Evolutionary conservation across 2,329 filamentous ascomycete genomes (phyloP).

Genomic region (Apiospora hydei): DNA sequence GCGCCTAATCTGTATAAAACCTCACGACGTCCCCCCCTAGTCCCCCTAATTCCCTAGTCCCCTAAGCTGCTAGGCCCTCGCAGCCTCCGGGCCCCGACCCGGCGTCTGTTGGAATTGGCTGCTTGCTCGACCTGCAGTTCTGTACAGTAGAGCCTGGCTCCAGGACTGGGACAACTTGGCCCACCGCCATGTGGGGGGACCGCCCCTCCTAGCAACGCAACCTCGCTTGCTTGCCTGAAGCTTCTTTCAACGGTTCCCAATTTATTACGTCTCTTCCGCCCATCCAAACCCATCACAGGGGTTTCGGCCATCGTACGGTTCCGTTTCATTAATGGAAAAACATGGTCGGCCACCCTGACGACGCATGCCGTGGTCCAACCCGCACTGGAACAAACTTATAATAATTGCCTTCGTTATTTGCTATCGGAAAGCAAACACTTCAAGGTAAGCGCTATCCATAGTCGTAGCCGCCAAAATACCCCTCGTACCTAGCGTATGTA

Average conservation of each 20-base stretch:
- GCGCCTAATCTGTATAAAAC: neutral
- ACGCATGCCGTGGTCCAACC: neutral
- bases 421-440: constrained; percentile 4
- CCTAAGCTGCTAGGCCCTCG: neutral
- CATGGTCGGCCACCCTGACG: neutral
- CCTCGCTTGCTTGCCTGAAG: constrained; percentile 12
- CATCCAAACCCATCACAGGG: neutral
- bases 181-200: neutral
- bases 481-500: neutral
- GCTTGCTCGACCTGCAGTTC: neutral
- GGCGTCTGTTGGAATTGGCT: neutral
- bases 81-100: constrained; percentile 1
- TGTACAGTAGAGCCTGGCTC: too few species aligned
- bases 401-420: constrained; percentile 11
- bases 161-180: neutral
- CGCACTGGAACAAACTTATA: neutral
- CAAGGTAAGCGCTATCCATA: constrained; percentile 14
- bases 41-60: too few species aligned
- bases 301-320: neutral
- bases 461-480: constrained; percentile 1
- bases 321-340: neutral
- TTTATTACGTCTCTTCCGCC: neutral
- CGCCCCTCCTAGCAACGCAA: neutral
- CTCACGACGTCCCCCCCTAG: neutral
- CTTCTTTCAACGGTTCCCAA: constrained; percentile 16